Conservation (phyloP, 2,329 filamentous ascomycete genomes). For the Trichoderma aggressivum region DNA sequence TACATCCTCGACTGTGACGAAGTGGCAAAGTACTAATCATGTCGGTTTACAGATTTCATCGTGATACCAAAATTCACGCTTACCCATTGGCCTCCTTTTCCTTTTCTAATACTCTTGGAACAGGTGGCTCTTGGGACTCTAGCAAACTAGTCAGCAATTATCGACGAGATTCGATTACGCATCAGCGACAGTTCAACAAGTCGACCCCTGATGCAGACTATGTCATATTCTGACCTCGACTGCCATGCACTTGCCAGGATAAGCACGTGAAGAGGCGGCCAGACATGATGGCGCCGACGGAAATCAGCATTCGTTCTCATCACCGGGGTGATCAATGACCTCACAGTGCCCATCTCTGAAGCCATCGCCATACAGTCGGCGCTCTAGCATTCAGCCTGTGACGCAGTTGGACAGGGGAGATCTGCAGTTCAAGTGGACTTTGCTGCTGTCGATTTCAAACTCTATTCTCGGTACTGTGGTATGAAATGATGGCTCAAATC, state of each 20-base stretch:
- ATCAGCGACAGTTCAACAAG: neutral
- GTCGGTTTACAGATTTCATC: neutral
- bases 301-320: neutral
- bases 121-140: neutral
- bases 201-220: neutral
- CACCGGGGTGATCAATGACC: constrained; percentile 2
- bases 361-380: neutral
- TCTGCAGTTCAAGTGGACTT: neutral
- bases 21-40: neutral
- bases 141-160: neutral
- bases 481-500: neutral
- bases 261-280: neutral
- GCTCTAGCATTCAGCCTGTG: neutral
- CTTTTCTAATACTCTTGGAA: neutral
- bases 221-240: neutral
- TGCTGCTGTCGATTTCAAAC: neutral
- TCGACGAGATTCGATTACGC: neutral
- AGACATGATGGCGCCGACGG: neutral
- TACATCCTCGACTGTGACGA: neutral
- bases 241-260: neutral
- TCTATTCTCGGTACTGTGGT: neutral
- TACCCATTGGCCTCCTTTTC: neutral
- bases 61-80: neutral
- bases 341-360: neutral
- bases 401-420: neutral